phyloP scores from a whole-genome alignment of 305 asterid species.

The Galium porrigens region DNA sequence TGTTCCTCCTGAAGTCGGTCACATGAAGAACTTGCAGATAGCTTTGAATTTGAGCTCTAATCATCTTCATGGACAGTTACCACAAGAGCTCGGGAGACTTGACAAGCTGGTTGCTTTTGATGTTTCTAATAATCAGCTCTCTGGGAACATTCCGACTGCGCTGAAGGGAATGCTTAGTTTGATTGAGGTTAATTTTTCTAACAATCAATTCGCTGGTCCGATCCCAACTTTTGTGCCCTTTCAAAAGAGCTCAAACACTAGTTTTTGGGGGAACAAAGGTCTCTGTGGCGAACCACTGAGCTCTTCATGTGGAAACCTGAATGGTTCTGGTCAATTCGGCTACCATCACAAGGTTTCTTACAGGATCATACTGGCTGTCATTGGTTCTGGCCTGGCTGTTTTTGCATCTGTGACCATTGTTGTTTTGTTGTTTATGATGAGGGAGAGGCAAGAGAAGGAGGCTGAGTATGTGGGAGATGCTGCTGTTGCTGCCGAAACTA shows the following conservation, averaged over 20 bases:
- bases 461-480: slow-evolving; percentile 30
- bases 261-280: slow-evolving; percentile 64
- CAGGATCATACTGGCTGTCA: slow-evolving; percentile 55
- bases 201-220: slow-evolving; percentile 56
- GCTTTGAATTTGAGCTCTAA: slow-evolving; percentile 69
- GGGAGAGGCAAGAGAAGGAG: slow-evolving; percentile 76
- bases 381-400: slow-evolving; percentile 81
- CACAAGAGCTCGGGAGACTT: slow-evolving; percentile 67
- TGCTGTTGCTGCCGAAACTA: slow-evolving; percentile 27
- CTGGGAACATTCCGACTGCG: slow-evolving; percentile 56
- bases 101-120: slow-evolving; percentile 87
- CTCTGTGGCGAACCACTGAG: slow-evolving; percentile 80
- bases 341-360: slow-evolving; percentile 79
- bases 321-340: slow-evolving; percentile 23
- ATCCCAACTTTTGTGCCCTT: slow-evolving; percentile 70
- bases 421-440: slow-evolving; percentile 70
- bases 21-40: slow-evolving; percentile 74
- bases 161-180: slow-evolving; percentile 77
- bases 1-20: slow-evolving; percentile 78
- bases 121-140: slow-evolving; percentile 62
- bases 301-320: slow-evolving; percentile 36
- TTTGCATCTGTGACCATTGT: slow-evolving; percentile 61
- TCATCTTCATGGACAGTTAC: slow-evolving; percentile 58
- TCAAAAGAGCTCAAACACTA: slow-evolving; percentile 69
- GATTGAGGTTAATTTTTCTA: slow-evolving; percentile 79